phyloP scores from a whole-genome alignment of 441 rosid species.

The Mallotus repandus region DNA sequence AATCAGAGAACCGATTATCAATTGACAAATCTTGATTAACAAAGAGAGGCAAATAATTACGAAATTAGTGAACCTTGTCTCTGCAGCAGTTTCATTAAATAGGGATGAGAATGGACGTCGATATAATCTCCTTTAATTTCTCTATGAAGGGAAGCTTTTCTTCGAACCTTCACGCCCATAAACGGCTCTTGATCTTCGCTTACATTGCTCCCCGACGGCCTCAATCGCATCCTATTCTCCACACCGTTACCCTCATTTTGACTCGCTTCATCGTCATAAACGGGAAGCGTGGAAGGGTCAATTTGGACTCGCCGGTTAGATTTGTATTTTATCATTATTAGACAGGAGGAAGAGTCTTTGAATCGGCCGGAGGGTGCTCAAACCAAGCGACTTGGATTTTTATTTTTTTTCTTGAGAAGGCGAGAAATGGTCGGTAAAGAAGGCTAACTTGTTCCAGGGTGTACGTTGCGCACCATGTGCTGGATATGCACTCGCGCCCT shows the following conservation, averaged over 20 bases:
- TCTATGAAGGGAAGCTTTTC: conserved; percentile 76
- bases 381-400: neutral
- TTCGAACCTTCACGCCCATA: conserved; percentile 72
- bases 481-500: conserved; percentile 5
- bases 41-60: too few species aligned
- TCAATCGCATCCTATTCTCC: conserved; percentile 24
- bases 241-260: conserved; percentile 15
- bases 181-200: conserved; percentile 78
- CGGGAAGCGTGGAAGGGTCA: conserved; percentile 42
- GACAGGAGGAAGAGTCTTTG: conserved; percentile 25
- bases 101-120: conserved; percentile 65
- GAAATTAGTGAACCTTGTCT: conserved; percentile 85
- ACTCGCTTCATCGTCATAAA: conserved; percentile 24
- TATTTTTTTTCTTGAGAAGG: neutral
- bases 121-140: conserved; percentile 81
- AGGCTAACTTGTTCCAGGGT: neutral
- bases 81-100: conserved; percentile 65
- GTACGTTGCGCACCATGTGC: conserved; percentile 18
- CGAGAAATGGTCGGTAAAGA: neutral
- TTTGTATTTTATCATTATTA: conserved; percentile 39
- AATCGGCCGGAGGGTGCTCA: conserved; percentile 12
- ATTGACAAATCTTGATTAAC: neutral
- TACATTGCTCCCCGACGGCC: conserved; percentile 40
- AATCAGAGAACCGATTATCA: conserved; percentile 6
- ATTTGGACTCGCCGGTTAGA: conserved; percentile 50